Conservation (phyloP, 2,329 filamentous ascomycete genomes). For the Colletotrichum sp. region DNA sequence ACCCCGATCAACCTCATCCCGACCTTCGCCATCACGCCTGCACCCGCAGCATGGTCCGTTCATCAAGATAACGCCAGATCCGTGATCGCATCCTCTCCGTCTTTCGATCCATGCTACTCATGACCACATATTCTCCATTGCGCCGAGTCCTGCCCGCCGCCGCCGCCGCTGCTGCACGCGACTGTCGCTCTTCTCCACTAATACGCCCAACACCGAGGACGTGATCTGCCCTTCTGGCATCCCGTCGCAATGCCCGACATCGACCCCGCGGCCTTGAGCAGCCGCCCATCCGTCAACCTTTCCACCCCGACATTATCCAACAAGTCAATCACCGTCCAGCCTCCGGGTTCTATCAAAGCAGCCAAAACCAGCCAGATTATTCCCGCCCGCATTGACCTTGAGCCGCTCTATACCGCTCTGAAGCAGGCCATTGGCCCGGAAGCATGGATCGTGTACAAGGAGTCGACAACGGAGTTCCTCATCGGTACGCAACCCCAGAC, state of each 20-base stretch:
- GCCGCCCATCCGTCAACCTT: slow-evolving; percentile 63
- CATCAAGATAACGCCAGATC: slow-evolving; percentile 47
- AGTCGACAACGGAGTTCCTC: slow-evolving; percentile 66
- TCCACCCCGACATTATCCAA: slow-evolving; percentile 63
- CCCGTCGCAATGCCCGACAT: slow-evolving; percentile 66
- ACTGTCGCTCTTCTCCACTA: slow-evolving; percentile 31
- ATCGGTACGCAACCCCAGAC: slow-evolving; percentile 50
- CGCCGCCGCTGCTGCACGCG: slow-evolving; percentile 47
- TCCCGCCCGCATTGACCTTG: slow-evolving; percentile 70
- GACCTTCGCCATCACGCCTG: slow-evolving; percentile 42
- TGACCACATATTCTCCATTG: slow-evolving; percentile 45
- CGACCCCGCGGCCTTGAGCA: slow-evolving; percentile 73
- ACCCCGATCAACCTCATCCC: slow-evolving; percentile 25
- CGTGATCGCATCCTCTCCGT: slow-evolving; percentile 46
- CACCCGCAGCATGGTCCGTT: slow-evolving; percentile 44
- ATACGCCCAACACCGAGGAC: slow-evolving; percentile 13
- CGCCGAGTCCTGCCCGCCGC: slow-evolving; percentile 41
- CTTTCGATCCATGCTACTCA: slow-evolving; percentile 47
- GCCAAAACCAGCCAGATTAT: slow-evolving; percentile 67
- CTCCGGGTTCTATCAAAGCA: slow-evolving; percentile 53
- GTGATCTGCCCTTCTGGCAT: slow-evolving; percentile 18
- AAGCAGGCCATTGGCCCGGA: slow-evolving; percentile 65
- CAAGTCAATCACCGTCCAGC: slow-evolving; percentile 62
- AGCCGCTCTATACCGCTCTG: slow-evolving; percentile 67
- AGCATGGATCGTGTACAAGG: slow-evolving; percentile 70